Evolutionary conservation across 352 stramenopile genomes (phyloP).

Genomic region (Thraustochytrium sp.): DNA sequence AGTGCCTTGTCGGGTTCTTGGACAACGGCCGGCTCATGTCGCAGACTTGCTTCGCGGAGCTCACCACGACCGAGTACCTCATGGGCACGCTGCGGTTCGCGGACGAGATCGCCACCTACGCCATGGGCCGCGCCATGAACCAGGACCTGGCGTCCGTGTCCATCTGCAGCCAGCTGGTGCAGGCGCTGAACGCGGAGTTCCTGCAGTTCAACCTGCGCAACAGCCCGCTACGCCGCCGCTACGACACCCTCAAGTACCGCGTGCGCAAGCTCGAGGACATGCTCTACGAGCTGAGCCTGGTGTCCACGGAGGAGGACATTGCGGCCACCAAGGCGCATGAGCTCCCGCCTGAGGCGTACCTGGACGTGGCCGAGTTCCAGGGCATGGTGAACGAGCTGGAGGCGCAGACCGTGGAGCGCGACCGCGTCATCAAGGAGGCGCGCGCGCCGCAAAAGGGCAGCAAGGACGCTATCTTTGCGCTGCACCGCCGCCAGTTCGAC

Average conservation of each 20-base stretch:
- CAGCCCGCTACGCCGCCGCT: slow-evolving; percentile 52
- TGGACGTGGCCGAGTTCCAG: slow-evolving; percentile 44
- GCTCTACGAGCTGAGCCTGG: slow-evolving; percentile 53
- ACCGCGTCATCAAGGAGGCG: slow-evolving; percentile 52
- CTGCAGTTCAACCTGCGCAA: slow-evolving; percentile 53
- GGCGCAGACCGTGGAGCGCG: slow-evolving; percentile 42
- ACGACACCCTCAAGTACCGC: slow-evolving; percentile 55
- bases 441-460: slow-evolving; percentile 52
- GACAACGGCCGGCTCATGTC: neutral
- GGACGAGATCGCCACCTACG: slow-evolving; percentile 15
- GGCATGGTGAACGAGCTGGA: slow-evolving; percentile 31
- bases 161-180: neutral
- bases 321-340: neutral
- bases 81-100: slow-evolving; percentile 11
- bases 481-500: neutral
- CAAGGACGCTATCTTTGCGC: slow-evolving; percentile 52
- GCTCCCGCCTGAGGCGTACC: neutral
- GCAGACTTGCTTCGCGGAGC: neutral
- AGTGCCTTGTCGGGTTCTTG: neutral
- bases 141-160: slow-evolving; percentile 44
- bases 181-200: slow-evolving; percentile 24
- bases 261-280: slow-evolving; percentile 53
- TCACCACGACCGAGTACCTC: slow-evolving; percentile 5
- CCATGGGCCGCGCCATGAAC: neutral
- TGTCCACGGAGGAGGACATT: slow-evolving; percentile 3